phyloP scores from a whole-genome alignment of 2,329 filamentous ascomycete genomes.

The Boeremia lycopersici region DNA sequence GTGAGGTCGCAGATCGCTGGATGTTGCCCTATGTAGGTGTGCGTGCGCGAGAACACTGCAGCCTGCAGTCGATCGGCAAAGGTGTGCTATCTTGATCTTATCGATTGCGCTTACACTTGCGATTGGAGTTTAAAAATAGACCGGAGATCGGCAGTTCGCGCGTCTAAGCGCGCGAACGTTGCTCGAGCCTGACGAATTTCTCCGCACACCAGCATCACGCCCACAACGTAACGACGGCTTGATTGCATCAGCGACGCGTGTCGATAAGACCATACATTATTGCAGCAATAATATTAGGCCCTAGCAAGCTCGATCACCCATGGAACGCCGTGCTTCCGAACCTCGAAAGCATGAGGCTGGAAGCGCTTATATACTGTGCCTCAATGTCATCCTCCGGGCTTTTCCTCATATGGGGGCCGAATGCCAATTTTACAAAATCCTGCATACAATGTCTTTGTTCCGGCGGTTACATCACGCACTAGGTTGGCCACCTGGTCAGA shows the following conservation, averaged over 20 bases:
- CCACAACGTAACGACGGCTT: neutral
- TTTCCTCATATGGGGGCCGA: conserved; percentile 32
- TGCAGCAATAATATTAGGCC: neutral
- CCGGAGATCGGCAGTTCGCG: conserved; percentile 22
- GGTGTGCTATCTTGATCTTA: conserved; percentile 24
- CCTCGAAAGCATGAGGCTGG: conserved; percentile 23
- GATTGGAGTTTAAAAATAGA: conserved; percentile 14
- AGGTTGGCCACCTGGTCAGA: conserved; percentile 25
- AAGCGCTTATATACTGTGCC: conserved; percentile 36
- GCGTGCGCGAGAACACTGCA: too few species aligned
- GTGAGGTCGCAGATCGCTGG: neutral
- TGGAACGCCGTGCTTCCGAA: neutral
- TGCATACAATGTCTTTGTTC: conserved; percentile 29
- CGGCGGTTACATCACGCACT: conserved; percentile 32
- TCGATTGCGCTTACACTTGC: conserved; percentile 13
- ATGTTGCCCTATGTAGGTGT: too few species aligned
- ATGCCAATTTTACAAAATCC: conserved; percentile 32
- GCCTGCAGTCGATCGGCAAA: conserved; percentile 11
- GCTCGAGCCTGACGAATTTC: conserved; percentile 15
- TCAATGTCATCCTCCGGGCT: conserved; percentile 27
- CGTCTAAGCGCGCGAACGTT: conserved; percentile 18
- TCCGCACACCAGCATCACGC: neutral
- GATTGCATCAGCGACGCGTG: neutral
- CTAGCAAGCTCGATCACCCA: neutral
- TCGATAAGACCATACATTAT: neutral